Evolutionary conservation across 495 filamentous ascomycete genomes (phyloP).

Genomic region (Tuber borchii): DNA sequence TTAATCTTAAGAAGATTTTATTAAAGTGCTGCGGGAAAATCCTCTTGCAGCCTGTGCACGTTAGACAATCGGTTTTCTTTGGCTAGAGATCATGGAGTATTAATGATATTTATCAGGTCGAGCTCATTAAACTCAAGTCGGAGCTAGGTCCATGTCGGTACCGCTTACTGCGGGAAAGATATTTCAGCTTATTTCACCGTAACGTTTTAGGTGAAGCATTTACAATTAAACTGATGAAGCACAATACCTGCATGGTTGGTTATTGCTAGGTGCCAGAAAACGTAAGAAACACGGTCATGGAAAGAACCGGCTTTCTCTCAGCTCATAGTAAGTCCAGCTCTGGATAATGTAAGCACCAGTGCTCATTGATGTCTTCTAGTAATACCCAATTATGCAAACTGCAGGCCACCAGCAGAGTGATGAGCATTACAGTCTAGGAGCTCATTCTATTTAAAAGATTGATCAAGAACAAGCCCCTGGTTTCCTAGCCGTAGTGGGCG

Average conservation of each 20-base stretch:
- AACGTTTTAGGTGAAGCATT: not conserved
- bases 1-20: too few relatives aligned
- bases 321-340: constrained; percentile 14
- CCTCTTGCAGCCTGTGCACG: not conserved
- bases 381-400: too few relatives aligned
- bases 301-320: constrained; percentile 19
- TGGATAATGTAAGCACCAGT: not conserved
- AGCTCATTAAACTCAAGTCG: constrained; percentile 18
- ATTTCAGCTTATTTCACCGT: not conserved
- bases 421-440: too few relatives aligned
- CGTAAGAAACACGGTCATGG: constrained; percentile 7
- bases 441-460: too few relatives aligned
- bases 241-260: constrained; percentile 9
- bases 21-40: constrained; percentile 23
- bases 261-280: constrained; percentile 14
- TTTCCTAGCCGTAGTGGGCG: too few relatives aligned
- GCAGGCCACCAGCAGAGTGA: too few relatives aligned
- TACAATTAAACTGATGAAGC: constrained; percentile 9
- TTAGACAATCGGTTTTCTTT: constrained; percentile 23
- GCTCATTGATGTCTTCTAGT: not conserved
- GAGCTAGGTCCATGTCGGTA: not conserved
- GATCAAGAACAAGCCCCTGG: too few relatives aligned
- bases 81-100: constrained; percentile 26
- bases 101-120: constrained; percentile 11
- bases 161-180: constrained; percentile 24